Conservation (phyloP, 2,329 filamentous ascomycete genomes). For the Stemphylium vesicarium region DNA sequence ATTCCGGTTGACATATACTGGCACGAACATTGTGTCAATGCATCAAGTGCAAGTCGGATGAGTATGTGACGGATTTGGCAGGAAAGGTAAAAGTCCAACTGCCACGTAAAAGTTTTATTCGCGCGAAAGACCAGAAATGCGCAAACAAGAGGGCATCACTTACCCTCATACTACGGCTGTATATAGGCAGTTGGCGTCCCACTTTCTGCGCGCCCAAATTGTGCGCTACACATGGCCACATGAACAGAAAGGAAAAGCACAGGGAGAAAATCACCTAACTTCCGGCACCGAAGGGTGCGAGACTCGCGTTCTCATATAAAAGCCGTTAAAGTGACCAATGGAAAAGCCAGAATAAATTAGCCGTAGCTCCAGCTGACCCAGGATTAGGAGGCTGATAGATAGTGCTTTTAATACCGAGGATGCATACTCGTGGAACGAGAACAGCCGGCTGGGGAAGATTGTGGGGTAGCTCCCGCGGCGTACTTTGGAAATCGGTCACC, state of each 20-base stretch:
- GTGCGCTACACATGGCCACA: slow-evolving; percentile 9
- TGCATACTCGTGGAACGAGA: slow-evolving; percentile 22
- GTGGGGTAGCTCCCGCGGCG: slow-evolving; percentile 22
- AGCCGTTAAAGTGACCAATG: slow-evolving; percentile 22
- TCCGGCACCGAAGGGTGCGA: slow-evolving; percentile 20
- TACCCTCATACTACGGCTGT: slow-evolving; percentile 7
- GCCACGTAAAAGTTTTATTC: neutral
- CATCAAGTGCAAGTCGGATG: neutral
- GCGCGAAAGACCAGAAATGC: slow-evolving; percentile 1
- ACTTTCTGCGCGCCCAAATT: neutral
- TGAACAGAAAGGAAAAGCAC: slow-evolving; percentile 10
- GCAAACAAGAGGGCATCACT: slow-evolving; percentile 3
- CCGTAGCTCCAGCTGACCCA: slow-evolving; percentile 24
- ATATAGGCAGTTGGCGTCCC: slow-evolving; percentile 14
- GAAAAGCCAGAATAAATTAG: slow-evolving; percentile 16
- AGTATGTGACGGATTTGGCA: neutral
- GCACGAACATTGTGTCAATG: slow-evolving; percentile 25
- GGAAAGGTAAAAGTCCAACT: neutral
- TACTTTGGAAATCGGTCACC: slow-evolving; percentile 9
- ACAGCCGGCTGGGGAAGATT: slow-evolving; percentile 23
- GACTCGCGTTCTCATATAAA: slow-evolving; percentile 30
- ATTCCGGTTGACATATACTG: slow-evolving; percentile 18
- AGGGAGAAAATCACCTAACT: slow-evolving; percentile 20
- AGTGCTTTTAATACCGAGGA: slow-evolving; percentile 30
- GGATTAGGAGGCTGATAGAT: slow-evolving; percentile 30